These are phyloP conservation scores for Teunomyces cretensis DNA, from an alignment of 805 yeast species.

Conservation along the genomic window DNA sequence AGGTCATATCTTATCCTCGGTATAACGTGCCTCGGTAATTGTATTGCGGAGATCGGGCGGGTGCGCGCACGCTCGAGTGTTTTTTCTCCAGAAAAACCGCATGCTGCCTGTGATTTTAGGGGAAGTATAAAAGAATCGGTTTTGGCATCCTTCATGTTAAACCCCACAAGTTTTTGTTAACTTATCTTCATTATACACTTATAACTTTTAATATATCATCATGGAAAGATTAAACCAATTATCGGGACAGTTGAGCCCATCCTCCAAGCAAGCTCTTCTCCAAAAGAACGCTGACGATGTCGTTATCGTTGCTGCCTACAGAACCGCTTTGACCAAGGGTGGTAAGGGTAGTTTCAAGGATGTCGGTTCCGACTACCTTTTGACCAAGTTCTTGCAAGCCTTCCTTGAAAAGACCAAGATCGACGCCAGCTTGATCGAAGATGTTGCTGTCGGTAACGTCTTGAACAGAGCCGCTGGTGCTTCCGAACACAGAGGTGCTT, in stretches of 20 bases:
- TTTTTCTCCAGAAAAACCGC: not conserved
- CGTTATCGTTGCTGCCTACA: conserved; percentile 84
- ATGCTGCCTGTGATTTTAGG: conserved; percentile 8
- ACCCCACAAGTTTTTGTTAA: not conserved
- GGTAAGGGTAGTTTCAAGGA: conserved; percentile 86
- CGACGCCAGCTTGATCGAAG: conserved; percentile 62
- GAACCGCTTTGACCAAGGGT: conserved; percentile 88
- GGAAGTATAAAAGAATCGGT: conserved; percentile 3
- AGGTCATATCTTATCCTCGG: not conserved
- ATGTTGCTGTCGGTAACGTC: conserved; percentile 88
- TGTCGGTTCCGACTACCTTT: conserved; percentile 74
- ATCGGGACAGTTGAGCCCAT: conserved; percentile 43
- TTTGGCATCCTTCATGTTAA: not conserved
- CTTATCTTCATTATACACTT: not conserved
- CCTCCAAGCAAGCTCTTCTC: conserved; percentile 40
- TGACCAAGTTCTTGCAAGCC: conserved; percentile 62
- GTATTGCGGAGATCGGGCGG: conserved; percentile 3
- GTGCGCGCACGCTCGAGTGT: not conserved
- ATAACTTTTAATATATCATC: conserved; percentile 6
- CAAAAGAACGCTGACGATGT: conserved; percentile 81
- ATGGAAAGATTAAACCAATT: conserved; percentile 49
- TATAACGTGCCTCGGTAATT: conserved; percentile 1
- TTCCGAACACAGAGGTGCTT: conserved; percentile 90
- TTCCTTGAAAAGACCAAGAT: conserved; percentile 55
- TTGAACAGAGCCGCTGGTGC: conserved; percentile 93